Evolutionary conservation across 1,284 basidiomycete genomes (phyloP), one percentile per base, ranked within the genome.

Genomic region (Amylostereum areolatum): DNA sequence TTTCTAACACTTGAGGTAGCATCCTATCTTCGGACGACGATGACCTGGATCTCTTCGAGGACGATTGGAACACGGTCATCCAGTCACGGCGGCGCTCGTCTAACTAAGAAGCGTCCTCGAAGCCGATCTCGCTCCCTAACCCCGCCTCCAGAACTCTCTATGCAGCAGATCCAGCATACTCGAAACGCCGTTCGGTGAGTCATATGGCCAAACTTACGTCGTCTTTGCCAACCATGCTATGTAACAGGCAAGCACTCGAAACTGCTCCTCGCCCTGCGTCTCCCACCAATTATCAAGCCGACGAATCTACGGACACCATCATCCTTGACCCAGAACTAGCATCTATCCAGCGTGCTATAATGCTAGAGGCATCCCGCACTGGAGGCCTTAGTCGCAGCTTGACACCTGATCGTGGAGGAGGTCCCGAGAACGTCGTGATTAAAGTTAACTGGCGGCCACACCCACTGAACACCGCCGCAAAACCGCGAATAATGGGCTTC

Each of bases 101-200:
- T 46, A 25, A 56, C 68, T 66, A 47, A 76, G 71, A 65, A 74
- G 69, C 51, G 67, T 54, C 48, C 54, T 18, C 73, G 79, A 32
- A 82, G 78, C 61, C 80, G 80, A 33, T 88, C 85, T 18, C 66
- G 68, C 31, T 88, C 86, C 2, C 74, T 89, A 35, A 89, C 86
- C 2, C 86, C 86, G 7, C 86, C 87, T 3, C 86, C 86, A 1
- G 69, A 69, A 25, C 60, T 89, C 11, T 66, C 80, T 1, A 58
- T 65, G 9, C 65, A 77, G 31, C 74, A 78, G 44, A 66, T 81
- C 1, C 70, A 76, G 57, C 70, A 71, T 48, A 78, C 82, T 7
- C 74, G 73, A 34, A 68, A 74, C 29, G 62, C 83, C 18, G 75
- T 87, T 40, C 72, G 79, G 85, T 85, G 57, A 39, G 74, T 55